These are phyloP conservation scores for Phytopythium ostracodes DNA, from an alignment of 352 stramenopile species.

Conservation along the genomic window DNA sequence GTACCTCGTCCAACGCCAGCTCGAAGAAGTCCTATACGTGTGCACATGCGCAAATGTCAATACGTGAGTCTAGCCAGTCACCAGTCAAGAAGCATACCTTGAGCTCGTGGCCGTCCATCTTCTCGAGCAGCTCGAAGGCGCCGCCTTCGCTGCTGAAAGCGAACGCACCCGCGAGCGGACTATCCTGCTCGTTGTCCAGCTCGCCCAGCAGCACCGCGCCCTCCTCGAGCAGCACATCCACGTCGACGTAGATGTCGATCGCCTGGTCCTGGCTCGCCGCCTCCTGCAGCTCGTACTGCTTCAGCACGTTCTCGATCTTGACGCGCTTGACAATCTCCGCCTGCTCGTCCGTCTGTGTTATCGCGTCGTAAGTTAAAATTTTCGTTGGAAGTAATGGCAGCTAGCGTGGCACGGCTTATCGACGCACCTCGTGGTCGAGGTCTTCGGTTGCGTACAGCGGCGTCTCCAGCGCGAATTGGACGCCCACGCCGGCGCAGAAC, in stretches of 20 bases:
- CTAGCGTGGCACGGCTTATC: not conserved
- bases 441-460: slow-evolving; percentile 36
- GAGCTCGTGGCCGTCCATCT: slow-evolving; percentile 65
- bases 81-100: slow-evolving; percentile 43
- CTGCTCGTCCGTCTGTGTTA: slow-evolving; percentile 17
- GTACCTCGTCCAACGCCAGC: slow-evolving; percentile 54
- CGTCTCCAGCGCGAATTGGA: slow-evolving; percentile 21
- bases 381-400: no score
- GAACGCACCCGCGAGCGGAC: slow-evolving; percentile 44
- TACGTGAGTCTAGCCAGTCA: not conserved
- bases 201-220: slow-evolving; percentile 28
- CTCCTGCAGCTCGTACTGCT: slow-evolving; percentile 59
- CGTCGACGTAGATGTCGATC: slow-evolving; percentile 31
- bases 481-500: slow-evolving; percentile 32
- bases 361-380: no score
- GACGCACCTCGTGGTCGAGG: slow-evolving; percentile 34
- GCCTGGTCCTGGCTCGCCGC: slow-evolving; percentile 11
- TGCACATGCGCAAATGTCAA: not conserved
- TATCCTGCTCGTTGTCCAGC: slow-evolving; percentile 30
- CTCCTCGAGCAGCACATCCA: slow-evolving; percentile 56
- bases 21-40: slow-evolving; percentile 59
- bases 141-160: slow-evolving; percentile 53
- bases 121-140: slow-evolving; percentile 60
- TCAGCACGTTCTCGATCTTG: slow-evolving; percentile 59
- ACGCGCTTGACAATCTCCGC: slow-evolving; percentile 32